phyloP scores from a whole-genome alignment of 495 filamentous ascomycete species.

The Rostrohypoxylon terebratum region DNA sequence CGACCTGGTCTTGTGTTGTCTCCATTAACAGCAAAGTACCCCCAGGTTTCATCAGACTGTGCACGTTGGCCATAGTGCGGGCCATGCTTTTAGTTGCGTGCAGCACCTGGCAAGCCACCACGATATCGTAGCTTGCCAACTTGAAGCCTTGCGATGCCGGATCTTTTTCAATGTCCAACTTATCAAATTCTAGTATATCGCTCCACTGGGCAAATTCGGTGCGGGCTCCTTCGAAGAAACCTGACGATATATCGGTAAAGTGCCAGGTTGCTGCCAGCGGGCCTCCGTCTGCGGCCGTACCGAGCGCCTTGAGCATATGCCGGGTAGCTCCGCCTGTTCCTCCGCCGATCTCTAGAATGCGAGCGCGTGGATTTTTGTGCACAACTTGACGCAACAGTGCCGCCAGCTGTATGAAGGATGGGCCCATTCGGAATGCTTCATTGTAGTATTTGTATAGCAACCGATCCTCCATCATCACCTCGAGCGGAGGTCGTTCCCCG shows the following conservation, averaged over 20 bases:
- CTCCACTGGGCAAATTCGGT: neutral
- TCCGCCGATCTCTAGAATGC: neutral
- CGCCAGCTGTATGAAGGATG: too few relatives aligned
- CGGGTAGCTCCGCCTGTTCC: neutral
- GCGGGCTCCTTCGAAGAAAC: neutral
- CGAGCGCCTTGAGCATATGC: neutral
- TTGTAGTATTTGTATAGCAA: too few relatives aligned
- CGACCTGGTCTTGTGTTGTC: neutral
- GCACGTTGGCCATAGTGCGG: neutral
- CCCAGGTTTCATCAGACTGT: neutral
- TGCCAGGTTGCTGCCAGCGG: neutral
- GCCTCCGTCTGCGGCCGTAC: neutral
- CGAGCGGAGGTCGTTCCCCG: neutral
- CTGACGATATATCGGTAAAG: neutral
- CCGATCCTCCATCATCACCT: too few relatives aligned
- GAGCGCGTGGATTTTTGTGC: neutral
- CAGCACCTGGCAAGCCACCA: neutral
- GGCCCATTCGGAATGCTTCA: too few relatives aligned
- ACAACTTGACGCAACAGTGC: slow-evolving; percentile 1
- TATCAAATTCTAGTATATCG: neutral
- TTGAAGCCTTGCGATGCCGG: neutral
- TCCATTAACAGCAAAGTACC: neutral
- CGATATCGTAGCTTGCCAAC: neutral
- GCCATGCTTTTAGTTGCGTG: neutral
- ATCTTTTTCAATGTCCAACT: neutral